These are phyloP conservation scores for Cyclotella cryptica DNA, from an alignment of 108 stramenopile species.

Conservation along the genomic window DNA sequence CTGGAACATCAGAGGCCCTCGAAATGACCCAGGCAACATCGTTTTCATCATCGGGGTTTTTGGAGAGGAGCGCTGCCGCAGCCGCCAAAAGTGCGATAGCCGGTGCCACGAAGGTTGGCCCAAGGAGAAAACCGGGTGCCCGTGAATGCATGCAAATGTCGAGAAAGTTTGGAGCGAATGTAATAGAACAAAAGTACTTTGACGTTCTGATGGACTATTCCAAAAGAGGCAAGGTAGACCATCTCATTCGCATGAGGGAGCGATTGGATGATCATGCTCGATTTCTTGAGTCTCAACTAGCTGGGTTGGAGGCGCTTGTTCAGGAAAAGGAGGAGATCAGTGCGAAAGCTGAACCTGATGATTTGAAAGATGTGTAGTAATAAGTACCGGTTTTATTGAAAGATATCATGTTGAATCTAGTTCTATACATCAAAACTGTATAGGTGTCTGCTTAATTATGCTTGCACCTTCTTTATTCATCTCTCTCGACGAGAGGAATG, in stretches of 20 bases:
- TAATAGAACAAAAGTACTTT: conserved; percentile 79
- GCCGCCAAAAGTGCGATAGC: conserved; percentile 34
- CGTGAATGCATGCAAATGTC: conserved; percentile 91
- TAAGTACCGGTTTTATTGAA: too few species aligned
- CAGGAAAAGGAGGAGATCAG: conserved; percentile 31
- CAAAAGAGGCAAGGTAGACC: conserved; percentile 86
- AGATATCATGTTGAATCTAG: too few species aligned
- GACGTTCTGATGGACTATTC: conserved; percentile 86
- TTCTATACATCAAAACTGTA: too few species aligned
- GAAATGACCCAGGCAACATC: conserved; percentile 12
- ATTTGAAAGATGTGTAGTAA: background rate
- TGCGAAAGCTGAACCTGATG: background rate
- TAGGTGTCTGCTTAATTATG: too few species aligned
- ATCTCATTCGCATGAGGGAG: conserved; percentile 89
- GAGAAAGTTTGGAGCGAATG: conserved; percentile 66
- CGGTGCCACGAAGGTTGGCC: conserved; percentile 33
- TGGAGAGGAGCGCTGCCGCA: conserved; percentile 30
- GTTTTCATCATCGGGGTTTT: conserved; percentile 21
- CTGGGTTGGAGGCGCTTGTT: conserved; percentile 78
- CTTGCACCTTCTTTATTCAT: too few species aligned
- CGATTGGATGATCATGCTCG: conserved; percentile 85
- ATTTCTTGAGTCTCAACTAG: conserved; percentile 82
- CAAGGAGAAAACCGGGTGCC: conserved; percentile 89
- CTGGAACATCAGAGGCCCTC: background rate
- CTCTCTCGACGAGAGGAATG: too few species aligned